Conservation (phyloP, 805 yeast genomes). For the Metschnikowia lochheadii region DNA sequence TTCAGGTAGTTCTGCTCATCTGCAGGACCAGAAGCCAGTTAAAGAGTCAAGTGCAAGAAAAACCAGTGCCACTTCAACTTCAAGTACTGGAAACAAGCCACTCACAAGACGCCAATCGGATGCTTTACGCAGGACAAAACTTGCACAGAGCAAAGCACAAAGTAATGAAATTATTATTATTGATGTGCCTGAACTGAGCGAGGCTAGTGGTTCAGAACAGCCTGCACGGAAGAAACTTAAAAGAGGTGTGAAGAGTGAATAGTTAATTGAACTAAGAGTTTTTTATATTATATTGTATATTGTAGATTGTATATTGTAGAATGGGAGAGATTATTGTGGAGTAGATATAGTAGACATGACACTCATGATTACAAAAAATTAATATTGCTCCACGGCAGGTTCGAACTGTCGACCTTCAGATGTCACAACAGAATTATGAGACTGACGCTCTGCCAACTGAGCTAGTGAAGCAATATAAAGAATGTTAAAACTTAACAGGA, state of each 20-base stretch:
- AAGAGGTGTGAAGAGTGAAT: not conserved
- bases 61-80: not conserved
- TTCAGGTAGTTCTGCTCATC: no score
- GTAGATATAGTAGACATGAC: no score
- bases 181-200: not conserved
- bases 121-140: not conserved
- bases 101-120: not conserved
- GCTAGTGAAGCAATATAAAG: constrained; percentile 17
- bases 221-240: not conserved
- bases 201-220: not conserved
- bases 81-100: not conserved
- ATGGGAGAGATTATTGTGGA: no score
- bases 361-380: constrained; percentile 4
- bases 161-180: not conserved
- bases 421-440: constrained; percentile 25
- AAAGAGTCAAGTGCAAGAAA: not conserved
- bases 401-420: constrained; percentile 48
- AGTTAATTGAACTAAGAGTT: not conserved
- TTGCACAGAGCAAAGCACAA: not conserved
- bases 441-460: constrained; percentile 24
- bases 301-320: no score
- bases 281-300: no score
- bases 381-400: constrained; percentile 42
- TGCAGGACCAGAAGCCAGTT: not conserved
- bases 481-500: no score